These are phyloP conservation scores for Thermomyces lanuginosus DNA, from an alignment of 2,329 filamentous ascomycete genomes.

Conservation along the genomic window DNA sequence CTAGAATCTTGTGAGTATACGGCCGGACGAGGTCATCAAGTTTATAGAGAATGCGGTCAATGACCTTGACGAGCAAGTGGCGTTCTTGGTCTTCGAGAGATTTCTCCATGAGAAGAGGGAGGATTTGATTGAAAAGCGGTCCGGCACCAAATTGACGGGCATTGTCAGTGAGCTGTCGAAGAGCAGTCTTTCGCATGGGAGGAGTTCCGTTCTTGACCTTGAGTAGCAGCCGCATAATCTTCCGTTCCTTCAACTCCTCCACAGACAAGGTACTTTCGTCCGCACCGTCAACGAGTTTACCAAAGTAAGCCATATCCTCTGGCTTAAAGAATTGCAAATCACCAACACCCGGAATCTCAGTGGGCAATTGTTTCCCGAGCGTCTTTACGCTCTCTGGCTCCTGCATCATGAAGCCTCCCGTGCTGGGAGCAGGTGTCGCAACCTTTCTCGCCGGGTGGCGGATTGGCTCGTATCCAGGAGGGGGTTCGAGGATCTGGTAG, in stretches of 20 bases:
- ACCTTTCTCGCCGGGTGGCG: conserved; percentile 61
- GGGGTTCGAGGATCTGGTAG: conserved; percentile 80
- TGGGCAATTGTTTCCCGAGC: conserved; percentile 79
- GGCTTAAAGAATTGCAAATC: conserved; percentile 97
- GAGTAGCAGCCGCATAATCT: conserved; percentile 90
- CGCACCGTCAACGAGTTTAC: conserved; percentile 84
- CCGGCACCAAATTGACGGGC: conserved; percentile 90
- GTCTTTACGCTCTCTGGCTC: conserved; percentile 71
- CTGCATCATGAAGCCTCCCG: conserved; percentile 91
- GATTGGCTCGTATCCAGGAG: conserved; percentile 77
- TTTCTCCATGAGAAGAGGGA: conserved; percentile 95
- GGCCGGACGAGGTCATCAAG: conserved; percentile 90
- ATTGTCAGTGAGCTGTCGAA: conserved; percentile 94
- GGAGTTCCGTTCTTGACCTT: conserved; percentile 99
- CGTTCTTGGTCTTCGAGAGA: conserved; percentile 94
- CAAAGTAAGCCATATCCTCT: conserved; percentile 97
- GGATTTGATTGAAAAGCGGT: conserved; percentile 89
- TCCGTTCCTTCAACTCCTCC: conserved; percentile 90
- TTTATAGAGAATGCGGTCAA: conserved; percentile 96
- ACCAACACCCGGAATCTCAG: conserved; percentile 87
- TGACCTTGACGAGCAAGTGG: conserved; percentile 95
- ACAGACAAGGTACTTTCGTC: conserved; percentile 86
- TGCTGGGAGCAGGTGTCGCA: conserved; percentile 52
- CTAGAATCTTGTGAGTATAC: conserved; percentile 94
- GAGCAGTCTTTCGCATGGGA: conserved; percentile 93